Evolutionary conservation across 2,329 filamentous ascomycete species (phyloP).

Genomic region (Aurifilum marmelostoma): DNA sequence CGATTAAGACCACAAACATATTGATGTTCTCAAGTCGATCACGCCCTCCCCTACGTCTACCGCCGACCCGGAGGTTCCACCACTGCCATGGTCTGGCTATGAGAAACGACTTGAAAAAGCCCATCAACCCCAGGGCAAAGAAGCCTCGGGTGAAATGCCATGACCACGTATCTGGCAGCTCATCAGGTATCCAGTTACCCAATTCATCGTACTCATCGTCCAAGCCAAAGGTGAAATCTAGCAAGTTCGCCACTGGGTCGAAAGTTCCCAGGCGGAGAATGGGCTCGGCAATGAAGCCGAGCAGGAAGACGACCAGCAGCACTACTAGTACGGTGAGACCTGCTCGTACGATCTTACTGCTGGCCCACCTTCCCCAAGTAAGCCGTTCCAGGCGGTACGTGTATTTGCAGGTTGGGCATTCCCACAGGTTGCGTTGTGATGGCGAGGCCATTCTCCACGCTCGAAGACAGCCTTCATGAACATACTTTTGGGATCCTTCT

Average conservation of each 20-base stretch:
- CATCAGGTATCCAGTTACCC: conserved; percentile 45
- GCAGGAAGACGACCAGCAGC: conserved; percentile 71
- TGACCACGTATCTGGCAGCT: conserved; percentile 66
- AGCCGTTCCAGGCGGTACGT: conserved; percentile 79
- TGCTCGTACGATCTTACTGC: conserved; percentile 68
- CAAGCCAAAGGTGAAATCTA: conserved; percentile 53
- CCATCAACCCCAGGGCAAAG: conserved; percentile 84
- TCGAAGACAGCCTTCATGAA: conserved; percentile 88
- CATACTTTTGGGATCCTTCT: conserved; percentile 85
- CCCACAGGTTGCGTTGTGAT: conserved; percentile 73
- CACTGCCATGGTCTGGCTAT: conserved; percentile 76
- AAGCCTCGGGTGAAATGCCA: conserved; percentile 89
- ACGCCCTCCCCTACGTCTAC: conserved; percentile 67
- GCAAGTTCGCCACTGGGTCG: conserved; percentile 70
- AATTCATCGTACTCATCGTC: conserved; percentile 45
- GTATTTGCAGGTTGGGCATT: conserved; percentile 87
- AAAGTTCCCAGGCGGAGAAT: conserved; percentile 82
- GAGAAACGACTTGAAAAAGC: conserved; percentile 79
- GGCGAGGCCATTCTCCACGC: conserved; percentile 80
- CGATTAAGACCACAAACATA: conserved; percentile 78
- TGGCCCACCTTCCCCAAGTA: conserved; percentile 71
- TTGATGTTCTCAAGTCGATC: conserved; percentile 79
- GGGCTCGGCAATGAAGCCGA: conserved; percentile 91
- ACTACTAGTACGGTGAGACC: conserved; percentile 74
- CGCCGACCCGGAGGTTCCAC: conserved; percentile 70